phyloP scores from a whole-genome alignment of 345 rosid genomes.

The Microcos paniculata region DNA sequence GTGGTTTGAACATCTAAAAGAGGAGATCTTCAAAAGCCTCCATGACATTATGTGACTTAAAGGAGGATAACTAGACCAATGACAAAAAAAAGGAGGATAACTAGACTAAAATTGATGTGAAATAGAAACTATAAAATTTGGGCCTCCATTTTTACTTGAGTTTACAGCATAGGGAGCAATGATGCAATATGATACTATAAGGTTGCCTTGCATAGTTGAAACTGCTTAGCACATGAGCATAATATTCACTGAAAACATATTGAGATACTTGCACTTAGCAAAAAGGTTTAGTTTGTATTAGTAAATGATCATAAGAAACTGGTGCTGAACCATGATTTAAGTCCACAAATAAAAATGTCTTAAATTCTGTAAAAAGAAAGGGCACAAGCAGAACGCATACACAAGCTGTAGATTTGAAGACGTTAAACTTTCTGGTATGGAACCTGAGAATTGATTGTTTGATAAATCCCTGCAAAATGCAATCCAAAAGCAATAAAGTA shows the following conservation, averaged over 20 bases:
- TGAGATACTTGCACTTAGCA: neutral
- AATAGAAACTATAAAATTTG: neutral
- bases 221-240: neutral
- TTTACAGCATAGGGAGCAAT: neutral
- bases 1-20: neutral
- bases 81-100: neutral
- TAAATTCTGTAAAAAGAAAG: neutral
- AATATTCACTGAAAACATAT: neutral
- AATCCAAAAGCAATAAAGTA: constrained; percentile 5
- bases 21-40: neutral
- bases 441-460: constrained; percentile 72
- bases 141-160: neutral
- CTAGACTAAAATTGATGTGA: neutral
- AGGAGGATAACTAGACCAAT: neutral
- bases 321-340: neutral
- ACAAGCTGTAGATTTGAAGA: constrained; percentile 68
- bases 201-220: neutral
- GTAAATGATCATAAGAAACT: neutral
- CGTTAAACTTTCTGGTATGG: constrained; percentile 80
- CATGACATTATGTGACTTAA: neutral
- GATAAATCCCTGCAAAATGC: constrained; percentile 75
- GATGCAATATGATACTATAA: neutral
- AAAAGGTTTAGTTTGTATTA: neutral
- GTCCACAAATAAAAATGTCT: neutral
- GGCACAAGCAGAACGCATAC: constrained; percentile 43